Conservation (phyloP, 148 eudicot species). For the Fagopyrum homotropicum region DNA sequence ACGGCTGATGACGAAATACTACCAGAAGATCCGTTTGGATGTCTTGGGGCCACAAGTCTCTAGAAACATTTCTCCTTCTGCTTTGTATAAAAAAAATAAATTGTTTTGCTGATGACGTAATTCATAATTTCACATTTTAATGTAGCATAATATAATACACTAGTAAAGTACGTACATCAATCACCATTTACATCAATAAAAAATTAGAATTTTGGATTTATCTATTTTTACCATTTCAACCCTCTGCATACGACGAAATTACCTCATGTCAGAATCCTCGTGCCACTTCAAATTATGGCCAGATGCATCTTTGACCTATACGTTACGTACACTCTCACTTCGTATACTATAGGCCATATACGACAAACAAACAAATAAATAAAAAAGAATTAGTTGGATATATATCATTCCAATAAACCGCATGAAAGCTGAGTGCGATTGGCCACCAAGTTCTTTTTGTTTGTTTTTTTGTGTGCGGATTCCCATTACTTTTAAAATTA, state of each 20-base stretch:
- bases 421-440: slow-evolving; percentile 5
- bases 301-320: too few species aligned
- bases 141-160: background rate
- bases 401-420: slow-evolving; percentile 4
- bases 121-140: background rate
- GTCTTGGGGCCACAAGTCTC: too few species aligned
- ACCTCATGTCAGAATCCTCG: background rate
- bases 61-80: too few species aligned
- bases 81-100: too few species aligned
- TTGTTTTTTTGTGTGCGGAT: background rate
- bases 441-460: background rate
- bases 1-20: too few species aligned
- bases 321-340: too few species aligned
- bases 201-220: background rate
- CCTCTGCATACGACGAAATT: background rate
- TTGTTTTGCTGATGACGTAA: background rate
- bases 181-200: background rate
- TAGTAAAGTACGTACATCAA: background rate
- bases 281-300: background rate
- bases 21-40: too few species aligned
- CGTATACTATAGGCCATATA: too few species aligned
- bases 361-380: background rate
- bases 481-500: background rate
- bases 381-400: background rate
- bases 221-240: too few species aligned